phyloP scores from a whole-genome alignment of 2,329 filamentous ascomycete species.

The Trichophyton equinum region DNA sequence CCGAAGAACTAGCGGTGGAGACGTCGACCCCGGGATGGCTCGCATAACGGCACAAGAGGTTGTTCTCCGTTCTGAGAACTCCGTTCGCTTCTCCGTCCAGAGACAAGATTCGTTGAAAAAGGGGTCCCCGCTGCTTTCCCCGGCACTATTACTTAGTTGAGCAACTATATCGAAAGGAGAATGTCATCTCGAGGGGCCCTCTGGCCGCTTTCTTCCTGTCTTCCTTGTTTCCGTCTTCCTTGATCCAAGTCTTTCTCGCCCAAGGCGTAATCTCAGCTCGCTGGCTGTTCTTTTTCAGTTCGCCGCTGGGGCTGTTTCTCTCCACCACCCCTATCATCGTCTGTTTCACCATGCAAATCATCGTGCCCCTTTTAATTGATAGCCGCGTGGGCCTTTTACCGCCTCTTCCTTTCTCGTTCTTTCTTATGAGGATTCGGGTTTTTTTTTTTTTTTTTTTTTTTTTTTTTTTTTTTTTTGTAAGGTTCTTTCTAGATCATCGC shows the following conservation, averaged over 20 bases:
- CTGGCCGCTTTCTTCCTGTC: too few relatives aligned
- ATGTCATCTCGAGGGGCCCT: too few relatives aligned
- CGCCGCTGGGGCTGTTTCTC: too few relatives aligned
- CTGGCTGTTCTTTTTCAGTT: too few relatives aligned
- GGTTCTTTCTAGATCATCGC: not conserved
- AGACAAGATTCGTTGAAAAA: not conserved
- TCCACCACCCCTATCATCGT: not conserved
- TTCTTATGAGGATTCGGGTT: not conserved
- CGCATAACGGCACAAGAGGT: not conserved
- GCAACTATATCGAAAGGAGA: too few relatives aligned
- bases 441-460: not conserved
- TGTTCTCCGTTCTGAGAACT: not conserved
- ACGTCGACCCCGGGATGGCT: not conserved
- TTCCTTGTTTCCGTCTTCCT: not conserved
- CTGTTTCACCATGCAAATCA: slow-evolving; percentile 1
- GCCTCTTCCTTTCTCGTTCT: not conserved
- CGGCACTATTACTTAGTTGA: not conserved
- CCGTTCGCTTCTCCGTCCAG: not conserved
- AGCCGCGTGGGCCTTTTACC: not conserved
- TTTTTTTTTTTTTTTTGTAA: not conserved
- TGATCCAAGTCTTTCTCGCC: not conserved
- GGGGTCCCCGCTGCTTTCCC: not conserved
- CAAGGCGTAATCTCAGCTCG: not conserved
- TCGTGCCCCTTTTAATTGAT: slow-evolving; percentile 1
- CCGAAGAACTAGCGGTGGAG: slow-evolving; percentile 8